Evolutionary conservation across 1,284 basidiomycete genomes (phyloP), one percentile per base, ranked within the genome.

Genomic region (Ustilago hordei): DNA sequence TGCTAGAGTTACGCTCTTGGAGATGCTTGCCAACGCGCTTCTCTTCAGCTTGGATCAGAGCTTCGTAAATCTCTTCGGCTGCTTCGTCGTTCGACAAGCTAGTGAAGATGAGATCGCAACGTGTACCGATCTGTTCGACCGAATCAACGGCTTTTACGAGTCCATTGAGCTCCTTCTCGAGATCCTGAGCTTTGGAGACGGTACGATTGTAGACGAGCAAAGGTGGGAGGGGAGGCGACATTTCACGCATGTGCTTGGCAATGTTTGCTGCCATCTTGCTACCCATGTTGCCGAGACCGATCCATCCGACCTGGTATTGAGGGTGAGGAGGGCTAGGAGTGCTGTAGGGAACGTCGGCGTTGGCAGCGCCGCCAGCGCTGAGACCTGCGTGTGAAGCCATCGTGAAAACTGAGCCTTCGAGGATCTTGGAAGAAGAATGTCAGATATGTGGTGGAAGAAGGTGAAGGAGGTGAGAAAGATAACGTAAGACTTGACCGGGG

Each of bases 51-150:
- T 89, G 87, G n/a, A 89, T 89, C 59, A 94, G 90, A 60, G 90
- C 85, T 52, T 88, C 87, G 84, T 92, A 95, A 8, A 93, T 89
- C n/a, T 85, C 86, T 84, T 90, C 90, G 9, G 93, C 92, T 9
- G 90, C 92, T 8, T 89, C 89, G 80, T 97, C 95, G 75, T 90
- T 90, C 15, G 90, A 89, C 34, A 96, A 89, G 71, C 90, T 91
- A 48, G 93, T 93, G 83, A 96, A 88, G 81, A 96, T 90, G 76
- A 96, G 87, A 86, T 96, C 93, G 84, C 92, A 93, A 80, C 91
- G 88, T 13, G 75, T 83, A 1, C 89, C 92, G 64, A 94, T 79
- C 68, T 93, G 88, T 52, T 88, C 89, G 19, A 89, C 87, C 62
- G 87, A 87, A 28, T 89, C 86, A 4, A 91, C 91, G 53, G 92